Conservation (phyloP, 495 filamentous ascomycete species). For the Beverwykella pulmonaria region DNA sequence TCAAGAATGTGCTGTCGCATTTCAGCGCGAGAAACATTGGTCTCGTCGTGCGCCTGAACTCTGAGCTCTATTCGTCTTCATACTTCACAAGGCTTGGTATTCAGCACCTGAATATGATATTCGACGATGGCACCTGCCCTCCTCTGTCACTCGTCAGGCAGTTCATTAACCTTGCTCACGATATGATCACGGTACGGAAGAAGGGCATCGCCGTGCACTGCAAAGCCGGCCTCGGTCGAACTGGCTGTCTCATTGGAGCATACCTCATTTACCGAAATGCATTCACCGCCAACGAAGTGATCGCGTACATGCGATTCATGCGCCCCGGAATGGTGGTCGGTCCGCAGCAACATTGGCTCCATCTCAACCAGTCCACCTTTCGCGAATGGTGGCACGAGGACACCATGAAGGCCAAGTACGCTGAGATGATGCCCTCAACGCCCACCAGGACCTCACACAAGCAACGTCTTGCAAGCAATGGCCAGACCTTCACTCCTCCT, state of each 20-base stretch:
- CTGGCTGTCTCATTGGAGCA: constrained; percentile 93
- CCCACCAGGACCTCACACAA: constrained; percentile 67
- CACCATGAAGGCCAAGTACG: constrained; percentile 68
- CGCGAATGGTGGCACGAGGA: constrained; percentile 98
- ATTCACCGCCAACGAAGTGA: constrained; percentile 98
- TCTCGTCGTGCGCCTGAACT: constrained; percentile 93
- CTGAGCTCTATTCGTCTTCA: constrained; percentile 88
- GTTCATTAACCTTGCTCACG: constrained; percentile 92
- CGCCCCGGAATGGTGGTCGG: constrained; percentile 98
- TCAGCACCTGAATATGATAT: constrained; percentile 97
- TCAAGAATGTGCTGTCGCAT: constrained; percentile 93
- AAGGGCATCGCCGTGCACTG: constrained; percentile 95
- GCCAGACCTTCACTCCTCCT: constrained; percentile 77
- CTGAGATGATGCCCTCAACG: constrained; percentile 69
- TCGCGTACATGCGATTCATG: constrained; percentile 99
- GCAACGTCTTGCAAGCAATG: constrained; percentile 57
- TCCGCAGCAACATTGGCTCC: constrained; percentile 99
- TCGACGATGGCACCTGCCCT: constrained; percentile 97
- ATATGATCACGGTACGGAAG: constrained; percentile 84
- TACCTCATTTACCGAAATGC: constrained; percentile 97
- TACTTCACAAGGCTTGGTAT: constrained; percentile 96
- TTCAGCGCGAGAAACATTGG: constrained; percentile 85
- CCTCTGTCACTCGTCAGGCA: constrained; percentile 79
- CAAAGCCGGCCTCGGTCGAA: constrained; percentile 96
- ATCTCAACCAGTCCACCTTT: constrained; percentile 94